Evolutionary conservation across 305 asterid species (phyloP), one percentile per base, ranked within the genome.

Genomic region (Fraxinus floribunda): DNA sequence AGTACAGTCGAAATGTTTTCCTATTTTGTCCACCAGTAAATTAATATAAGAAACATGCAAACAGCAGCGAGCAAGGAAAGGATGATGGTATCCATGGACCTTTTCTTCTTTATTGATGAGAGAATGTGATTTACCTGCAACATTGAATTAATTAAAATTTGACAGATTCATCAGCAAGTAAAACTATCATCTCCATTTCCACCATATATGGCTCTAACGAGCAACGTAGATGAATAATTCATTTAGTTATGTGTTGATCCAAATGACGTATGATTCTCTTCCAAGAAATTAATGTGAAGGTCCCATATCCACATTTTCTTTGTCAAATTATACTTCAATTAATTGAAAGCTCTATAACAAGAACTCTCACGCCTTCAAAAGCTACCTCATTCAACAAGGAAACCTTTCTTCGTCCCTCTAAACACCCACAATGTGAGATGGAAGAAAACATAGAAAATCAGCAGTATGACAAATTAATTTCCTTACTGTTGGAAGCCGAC

Each of bases 1-100:
- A 68, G 39, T 60, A 52, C 24, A 77, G 41, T 75, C 16, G 72
- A 29, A 29, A 60, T 68, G 52, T 81, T 34, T 57, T 70, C 85
- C 86, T 94, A 95, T 90, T 95, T 95, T 39, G 94, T 90, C 92
- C 94, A 93, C 99, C 99, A 95, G 89, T 95, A 95, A 78, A 95
- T 88, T 84, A 93, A 82, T 82, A 95, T 95, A 62, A 95, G 89
- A 86, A 92, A 95, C 57, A 89, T 83, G 94, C 99, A 94, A 35
- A 90, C 94, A 13, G 97, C 91, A 30, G 98, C 98, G 71, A 95
- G 97, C 85, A 95, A 84, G 52, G 98, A 93, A 86, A 95, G 97
- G 86, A 95, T 89, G 83, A 94, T 88, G 49, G 97, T 93, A 84
- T 95, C 99, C 97, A 93, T 93, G 16, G 98, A 92, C 90, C 93